Evolutionary conservation across 1,139 yeast species (phyloP).

Genomic region (Protomyces lactucae-debilis): DNA sequence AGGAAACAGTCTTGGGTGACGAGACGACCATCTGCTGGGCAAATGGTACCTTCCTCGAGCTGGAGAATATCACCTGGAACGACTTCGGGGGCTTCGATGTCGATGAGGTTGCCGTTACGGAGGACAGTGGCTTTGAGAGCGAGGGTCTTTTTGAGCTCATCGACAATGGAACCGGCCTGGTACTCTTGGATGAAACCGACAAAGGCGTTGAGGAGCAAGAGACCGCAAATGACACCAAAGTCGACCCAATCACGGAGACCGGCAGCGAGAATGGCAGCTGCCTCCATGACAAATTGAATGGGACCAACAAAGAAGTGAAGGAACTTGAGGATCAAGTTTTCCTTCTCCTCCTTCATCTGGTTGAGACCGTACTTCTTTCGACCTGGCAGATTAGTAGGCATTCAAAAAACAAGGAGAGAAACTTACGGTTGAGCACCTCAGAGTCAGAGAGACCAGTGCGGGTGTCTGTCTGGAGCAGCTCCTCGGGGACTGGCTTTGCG

Average conservation of each 20-base stretch:
- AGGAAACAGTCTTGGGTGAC: slow-evolving; percentile 82
- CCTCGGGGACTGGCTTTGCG: slow-evolving; percentile 78
- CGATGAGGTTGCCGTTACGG: slow-evolving; percentile 61
- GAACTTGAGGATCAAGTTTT: slow-evolving; percentile 77
- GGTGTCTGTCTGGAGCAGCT: slow-evolving; percentile 81
- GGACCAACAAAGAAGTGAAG: slow-evolving; percentile 95
- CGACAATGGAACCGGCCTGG: slow-evolving; percentile 52
- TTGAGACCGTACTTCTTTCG: slow-evolving; percentile 91
- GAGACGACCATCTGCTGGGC: slow-evolving; percentile 90
- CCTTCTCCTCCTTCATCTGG: slow-evolving; percentile 92
- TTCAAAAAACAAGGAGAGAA: neutral
- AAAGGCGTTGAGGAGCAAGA: slow-evolving; percentile 78
- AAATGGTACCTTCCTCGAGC: slow-evolving; percentile 73
- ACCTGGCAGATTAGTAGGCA: slow-evolving; percentile 32
- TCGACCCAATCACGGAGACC: slow-evolving; percentile 99
- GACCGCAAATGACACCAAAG: slow-evolving; percentile 94
- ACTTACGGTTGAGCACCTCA: slow-evolving; percentile 68
- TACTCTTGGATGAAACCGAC: slow-evolving; percentile 97
- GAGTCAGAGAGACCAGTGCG: slow-evolving; percentile 71
- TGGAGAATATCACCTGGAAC: slow-evolving; percentile 78
- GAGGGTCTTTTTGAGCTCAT: slow-evolving; percentile 45
- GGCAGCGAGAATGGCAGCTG: slow-evolving; percentile 95
- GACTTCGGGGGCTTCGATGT: slow-evolving; percentile 61
- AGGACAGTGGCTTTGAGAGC: slow-evolving; percentile 55
- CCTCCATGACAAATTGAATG: slow-evolving; percentile 97